phyloP scores from a whole-genome alignment of 108 stramenopile genomes.

The Cyclotella distinguenda region DNA sequence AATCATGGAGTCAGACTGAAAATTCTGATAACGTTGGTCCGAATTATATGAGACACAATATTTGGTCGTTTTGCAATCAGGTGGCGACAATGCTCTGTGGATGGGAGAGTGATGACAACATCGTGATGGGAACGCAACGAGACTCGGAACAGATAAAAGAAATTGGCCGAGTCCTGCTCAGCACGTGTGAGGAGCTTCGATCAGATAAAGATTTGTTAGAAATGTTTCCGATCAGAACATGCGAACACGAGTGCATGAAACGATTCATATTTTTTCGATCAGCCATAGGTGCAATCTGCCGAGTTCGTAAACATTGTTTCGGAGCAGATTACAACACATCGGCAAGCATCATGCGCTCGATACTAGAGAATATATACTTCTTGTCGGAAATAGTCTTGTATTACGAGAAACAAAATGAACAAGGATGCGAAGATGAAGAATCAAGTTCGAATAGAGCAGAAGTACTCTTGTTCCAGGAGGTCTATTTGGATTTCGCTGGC shows the following conservation, averaged over 20 bases:
- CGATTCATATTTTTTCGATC: slow-evolving; percentile 16
- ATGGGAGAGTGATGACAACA: not conserved
- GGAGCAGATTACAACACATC: not conserved
- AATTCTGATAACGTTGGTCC: slow-evolving; percentile 19
- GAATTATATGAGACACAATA: slow-evolving; percentile 18
- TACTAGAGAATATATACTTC: slow-evolving; percentile 29
- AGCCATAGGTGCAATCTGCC: slow-evolving; percentile 8
- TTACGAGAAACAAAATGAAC: slow-evolving; percentile 21
- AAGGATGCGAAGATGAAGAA: slow-evolving; percentile 9
- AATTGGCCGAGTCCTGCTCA: slow-evolving; percentile 11
- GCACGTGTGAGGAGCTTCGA: slow-evolving; percentile 7
- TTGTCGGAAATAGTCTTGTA: slow-evolving; percentile 19
- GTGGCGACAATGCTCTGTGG: slow-evolving; percentile 12
- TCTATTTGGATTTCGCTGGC: slow-evolving; percentile 23
- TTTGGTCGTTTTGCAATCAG: slow-evolving; percentile 36
- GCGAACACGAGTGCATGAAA: slow-evolving; percentile 39
- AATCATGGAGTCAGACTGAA: slow-evolving; percentile 13
- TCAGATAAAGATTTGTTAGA: slow-evolving; percentile 10
- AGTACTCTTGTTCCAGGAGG: slow-evolving; percentile 23
- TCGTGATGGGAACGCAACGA: no score
- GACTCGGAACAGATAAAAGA: no score
- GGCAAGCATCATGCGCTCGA: not conserved
- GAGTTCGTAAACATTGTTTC: not conserved
- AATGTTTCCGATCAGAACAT: slow-evolving; percentile 12
- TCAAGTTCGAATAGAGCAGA: slow-evolving; percentile 26